Evolutionary conservation across 2,329 filamentous ascomycete species (phyloP), one percentile per base, ranked within the genome.

Genomic region (Grosmannia penicillata): DNA sequence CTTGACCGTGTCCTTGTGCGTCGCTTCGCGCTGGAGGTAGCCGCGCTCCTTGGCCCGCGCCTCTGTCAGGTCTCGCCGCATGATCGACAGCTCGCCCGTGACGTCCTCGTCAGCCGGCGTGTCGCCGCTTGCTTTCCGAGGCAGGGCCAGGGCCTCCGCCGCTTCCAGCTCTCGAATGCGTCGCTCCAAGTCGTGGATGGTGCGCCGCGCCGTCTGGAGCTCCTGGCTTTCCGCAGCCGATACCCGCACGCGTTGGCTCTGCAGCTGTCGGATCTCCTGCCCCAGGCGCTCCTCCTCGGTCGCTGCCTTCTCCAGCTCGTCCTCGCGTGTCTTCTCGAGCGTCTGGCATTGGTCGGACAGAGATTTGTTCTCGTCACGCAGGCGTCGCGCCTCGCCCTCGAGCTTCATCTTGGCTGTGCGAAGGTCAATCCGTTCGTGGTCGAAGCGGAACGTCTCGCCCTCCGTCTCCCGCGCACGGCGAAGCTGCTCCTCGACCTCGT

Each of bases 351-450:
- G 68, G 41, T 75, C 68, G 11, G 61, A 43, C 27, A 82, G 57
- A 1, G 62, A 53, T 39, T 63, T 65, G 48, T 75, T 78, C 51
- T 84, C 78, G 8, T 80, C 74, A 37, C 65, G 72, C 14, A 82
- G 59, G 11, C 75, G 66, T 30, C 74, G 72, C 14, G 81, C 61
- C 49, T 84, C 79, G 43, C 63, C 68, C 45, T 84, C 79, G 15
- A 82, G 65, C 49, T 75, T 78, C 44, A 75, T 60, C 51, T 78
- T 80, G n/a, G 71, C 60, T 22, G 75, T 74, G 15, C 77, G 73
- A 19, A 84, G 61, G 38, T 83, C 76, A 33, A 79, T 59, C 45
- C 78, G 75, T 50, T 84, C 80, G 43, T 77, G 72, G 47, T 83
- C 78, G 33, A 80, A 54, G 11, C 68, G 69, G 47, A 73, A 68